Evolutionary conservation across 2,329 filamentous ascomycete genomes (phyloP).

Genomic region (Cordyceps fumosorosea): DNA sequence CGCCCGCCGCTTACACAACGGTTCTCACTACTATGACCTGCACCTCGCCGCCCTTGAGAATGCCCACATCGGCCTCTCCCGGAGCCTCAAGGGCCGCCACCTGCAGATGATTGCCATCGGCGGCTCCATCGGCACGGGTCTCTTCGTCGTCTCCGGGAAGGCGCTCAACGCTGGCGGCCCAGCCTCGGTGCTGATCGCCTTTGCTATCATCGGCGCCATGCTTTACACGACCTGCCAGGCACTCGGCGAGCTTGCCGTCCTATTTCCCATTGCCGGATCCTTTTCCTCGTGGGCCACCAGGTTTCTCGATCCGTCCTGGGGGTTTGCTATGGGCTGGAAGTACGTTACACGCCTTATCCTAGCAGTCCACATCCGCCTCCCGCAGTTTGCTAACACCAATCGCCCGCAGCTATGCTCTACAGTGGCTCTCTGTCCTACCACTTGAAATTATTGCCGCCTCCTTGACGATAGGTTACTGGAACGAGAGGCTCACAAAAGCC

Average conservation of each 20-base stretch:
- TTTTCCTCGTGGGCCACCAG: constrained; percentile 89
- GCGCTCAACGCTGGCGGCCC: constrained; percentile 69
- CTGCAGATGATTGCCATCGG: constrained; percentile 97
- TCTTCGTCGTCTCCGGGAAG: constrained; percentile 78
- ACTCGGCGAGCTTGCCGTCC: constrained; percentile 82
- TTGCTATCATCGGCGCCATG: constrained; percentile 74
- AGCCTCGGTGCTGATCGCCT: constrained; percentile 71
- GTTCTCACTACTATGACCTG: constrained; percentile 48
- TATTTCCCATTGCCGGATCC: constrained; percentile 85
- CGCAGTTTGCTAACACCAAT: background rate
- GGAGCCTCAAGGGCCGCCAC: constrained; percentile 76
- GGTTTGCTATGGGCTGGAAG: constrained; percentile 95
- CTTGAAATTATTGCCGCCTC: constrained; percentile 83
- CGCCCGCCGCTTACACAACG: constrained; percentile 27
- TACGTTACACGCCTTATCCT: constrained; percentile 33
- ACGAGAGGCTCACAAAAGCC: constrained; percentile 54
- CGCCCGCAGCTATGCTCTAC: constrained; percentile 63
- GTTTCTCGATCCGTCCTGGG: constrained; percentile 90
- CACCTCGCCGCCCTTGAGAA: constrained; percentile 62
- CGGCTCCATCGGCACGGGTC: constrained; percentile 79
- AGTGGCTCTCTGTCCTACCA: constrained; percentile 80
- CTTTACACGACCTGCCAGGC: constrained; percentile 88
- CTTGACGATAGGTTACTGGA: constrained; percentile 80
- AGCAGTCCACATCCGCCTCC: background rate
- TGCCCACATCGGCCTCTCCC: constrained; percentile 65